A percentile compares a stretch with the other conserved stretches of the same genome.
Conservation (phyloP, 345 rosid species). For the Pseudoturritis turrita region DNA sequence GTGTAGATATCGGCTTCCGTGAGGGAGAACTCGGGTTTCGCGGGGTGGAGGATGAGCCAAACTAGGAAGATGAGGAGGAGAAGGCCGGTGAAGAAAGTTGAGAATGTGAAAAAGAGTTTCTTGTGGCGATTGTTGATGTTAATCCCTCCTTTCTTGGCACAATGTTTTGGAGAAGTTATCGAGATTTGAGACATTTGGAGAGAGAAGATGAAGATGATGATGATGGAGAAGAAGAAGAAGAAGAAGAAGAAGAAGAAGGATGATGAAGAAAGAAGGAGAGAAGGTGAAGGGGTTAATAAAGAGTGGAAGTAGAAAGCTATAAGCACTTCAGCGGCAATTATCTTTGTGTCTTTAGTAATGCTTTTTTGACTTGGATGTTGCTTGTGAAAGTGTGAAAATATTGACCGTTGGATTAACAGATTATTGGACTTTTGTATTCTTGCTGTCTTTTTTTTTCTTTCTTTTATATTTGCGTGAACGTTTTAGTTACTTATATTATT, state of each 20-base stretch:
- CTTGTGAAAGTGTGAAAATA: slow-evolving; percentile 18
- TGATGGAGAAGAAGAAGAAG: not conserved
- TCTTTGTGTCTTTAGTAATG: slow-evolving; percentile 11
- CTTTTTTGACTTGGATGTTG: slow-evolving; percentile 25
- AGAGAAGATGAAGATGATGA: not conserved
- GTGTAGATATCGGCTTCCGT: slow-evolving; percentile 52
- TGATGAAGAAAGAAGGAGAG: slow-evolving; percentile 8
- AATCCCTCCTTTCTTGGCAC: slow-evolving; percentile 48
- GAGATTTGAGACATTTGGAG: slow-evolving; percentile 66
- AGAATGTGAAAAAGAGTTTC: slow-evolving; percentile 51
- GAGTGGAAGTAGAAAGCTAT: slow-evolving; percentile 26
- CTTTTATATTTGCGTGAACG: slow-evolving; percentile 11
- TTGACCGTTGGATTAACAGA: slow-evolving; percentile 11
- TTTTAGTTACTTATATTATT: slow-evolving; percentile 9
- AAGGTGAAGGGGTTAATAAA: slow-evolving; percentile 5
- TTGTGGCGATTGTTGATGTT: slow-evolving; percentile 42
- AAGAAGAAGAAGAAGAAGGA: not conserved
- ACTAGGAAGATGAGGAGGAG: slow-evolving; percentile 52
- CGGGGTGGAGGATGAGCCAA: slow-evolving; percentile 73
- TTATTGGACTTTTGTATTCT: slow-evolving; percentile 18
- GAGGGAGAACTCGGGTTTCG: slow-evolving; percentile 72
- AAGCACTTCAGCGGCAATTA: slow-evolving; percentile 25
- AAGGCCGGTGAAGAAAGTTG: slow-evolving; percentile 44
- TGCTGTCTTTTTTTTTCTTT: slow-evolving; percentile 1
- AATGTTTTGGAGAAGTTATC: slow-evolving; percentile 68